Conservation (phyloP, 2,329 filamentous ascomycete genomes). For the Cyclaneusma minus region DNA sequence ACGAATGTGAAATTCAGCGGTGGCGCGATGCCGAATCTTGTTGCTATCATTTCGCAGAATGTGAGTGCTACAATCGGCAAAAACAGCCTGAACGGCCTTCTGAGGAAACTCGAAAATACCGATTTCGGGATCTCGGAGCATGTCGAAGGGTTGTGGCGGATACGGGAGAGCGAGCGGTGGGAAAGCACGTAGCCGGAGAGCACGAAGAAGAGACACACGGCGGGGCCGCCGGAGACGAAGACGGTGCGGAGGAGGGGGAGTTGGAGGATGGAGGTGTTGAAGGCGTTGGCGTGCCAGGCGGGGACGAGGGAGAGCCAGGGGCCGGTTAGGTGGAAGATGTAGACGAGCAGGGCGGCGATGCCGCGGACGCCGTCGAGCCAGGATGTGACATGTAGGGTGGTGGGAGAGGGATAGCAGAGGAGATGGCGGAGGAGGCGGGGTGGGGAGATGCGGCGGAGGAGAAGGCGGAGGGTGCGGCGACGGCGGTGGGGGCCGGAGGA, state of each 20-base stretch:
- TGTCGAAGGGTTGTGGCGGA: constrained; percentile 20
- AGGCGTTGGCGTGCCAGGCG: constrained; percentile 16
- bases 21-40: constrained; percentile 9
- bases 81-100: constrained; percentile 27
- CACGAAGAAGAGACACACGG: constrained; percentile 32
- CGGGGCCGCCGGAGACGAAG: constrained; percentile 25
- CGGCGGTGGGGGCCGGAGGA: too few relatives aligned
- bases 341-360: constrained; percentile 28
- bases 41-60: constrained; percentile 16
- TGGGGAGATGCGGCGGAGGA: too few relatives aligned
- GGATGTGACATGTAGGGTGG: constrained; percentile 19
- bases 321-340: constrained; percentile 28
- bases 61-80: constrained; percentile 26
- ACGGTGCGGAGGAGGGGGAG: constrained; percentile 25
- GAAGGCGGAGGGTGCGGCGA: too few relatives aligned
- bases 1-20: constrained; percentile 21
- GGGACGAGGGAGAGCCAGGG: constrained; percentile 9
- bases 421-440: too few relatives aligned
- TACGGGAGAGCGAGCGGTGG: constrained; percentile 23
- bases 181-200: constrained; percentile 31
- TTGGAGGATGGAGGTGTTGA: constrained; percentile 21
- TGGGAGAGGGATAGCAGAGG: constrained; percentile 9
- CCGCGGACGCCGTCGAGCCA: constrained; percentile 32
- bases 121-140: constrained; percentile 21
- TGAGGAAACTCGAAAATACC: constrained; percentile 27